phyloP scores from a whole-genome alignment of 306 rosid genomes.

The Acacia crassicarpa region DNA sequence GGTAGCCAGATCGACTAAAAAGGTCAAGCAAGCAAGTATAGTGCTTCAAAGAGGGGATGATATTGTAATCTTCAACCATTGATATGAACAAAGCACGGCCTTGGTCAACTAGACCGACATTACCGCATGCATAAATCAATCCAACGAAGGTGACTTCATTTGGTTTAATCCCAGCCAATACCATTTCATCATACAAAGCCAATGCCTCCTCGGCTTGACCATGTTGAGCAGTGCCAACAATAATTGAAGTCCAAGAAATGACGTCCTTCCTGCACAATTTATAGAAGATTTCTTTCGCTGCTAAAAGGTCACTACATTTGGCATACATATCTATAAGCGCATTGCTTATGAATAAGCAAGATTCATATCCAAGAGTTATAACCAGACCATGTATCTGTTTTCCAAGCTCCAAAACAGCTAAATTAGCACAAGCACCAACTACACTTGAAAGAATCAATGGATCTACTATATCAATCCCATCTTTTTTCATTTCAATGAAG shows the following conservation, averaged over 20 bases:
- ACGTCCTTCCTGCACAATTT: slow-evolving; percentile 63
- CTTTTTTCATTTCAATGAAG: slow-evolving; percentile 72
- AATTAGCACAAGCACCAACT: slow-evolving; percentile 80
- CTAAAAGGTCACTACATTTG: slow-evolving; percentile 74
- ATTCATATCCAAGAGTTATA: slow-evolving; percentile 65
- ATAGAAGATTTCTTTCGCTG: slow-evolving; percentile 61
- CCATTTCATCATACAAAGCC: slow-evolving; percentile 67
- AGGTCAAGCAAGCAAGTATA: slow-evolving; percentile 88
- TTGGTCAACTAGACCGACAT: slow-evolving; percentile 65
- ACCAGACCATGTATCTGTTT: slow-evolving; percentile 72
- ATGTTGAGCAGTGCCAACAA: slow-evolving; percentile 81
- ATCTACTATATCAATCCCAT: slow-evolving; percentile 58
- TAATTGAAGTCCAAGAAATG: slow-evolving; percentile 91
- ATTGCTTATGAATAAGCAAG: slow-evolving; percentile 78
- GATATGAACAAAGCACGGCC: slow-evolving; percentile 70
- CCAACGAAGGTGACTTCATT: slow-evolving; percentile 92
- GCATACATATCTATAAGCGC: slow-evolving; percentile 90
- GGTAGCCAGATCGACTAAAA: slow-evolving; percentile 85
- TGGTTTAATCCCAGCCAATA: slow-evolving; percentile 58
- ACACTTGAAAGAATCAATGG: slow-evolving; percentile 80
- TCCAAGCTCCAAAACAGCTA: slow-evolving; percentile 74
- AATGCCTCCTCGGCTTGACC: slow-evolving; percentile 78
- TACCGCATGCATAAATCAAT: slow-evolving; percentile 84
- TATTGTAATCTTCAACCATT: slow-evolving; percentile 60
- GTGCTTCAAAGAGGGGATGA: slow-evolving; percentile 78